Percentiles rank a stretch among this genome's conserved stretches.
Evolutionary conservation across 2,329 filamentous ascomycete species (phyloP).

Genomic region (Aureobasidium sp.): DNA sequence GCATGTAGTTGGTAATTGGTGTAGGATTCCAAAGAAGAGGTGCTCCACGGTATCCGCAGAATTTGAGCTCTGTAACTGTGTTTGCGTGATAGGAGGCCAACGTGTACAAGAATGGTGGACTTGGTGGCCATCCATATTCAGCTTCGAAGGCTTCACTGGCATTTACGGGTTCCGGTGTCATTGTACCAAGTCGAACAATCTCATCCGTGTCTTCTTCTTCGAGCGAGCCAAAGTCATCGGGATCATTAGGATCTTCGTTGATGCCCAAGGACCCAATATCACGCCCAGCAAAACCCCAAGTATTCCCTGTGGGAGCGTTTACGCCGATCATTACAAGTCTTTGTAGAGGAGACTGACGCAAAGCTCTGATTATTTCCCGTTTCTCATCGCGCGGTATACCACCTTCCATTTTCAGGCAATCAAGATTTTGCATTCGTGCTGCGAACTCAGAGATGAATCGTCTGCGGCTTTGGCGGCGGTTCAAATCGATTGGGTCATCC

Average conservation of each 20-base stretch:
- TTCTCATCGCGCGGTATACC: conserved; percentile 39
- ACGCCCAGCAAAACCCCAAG: conserved; percentile 31
- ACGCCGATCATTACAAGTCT: conserved; percentile 40
- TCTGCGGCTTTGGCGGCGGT: conserved; percentile 14
- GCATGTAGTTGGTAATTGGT: conserved; percentile 29
- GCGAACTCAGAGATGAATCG: conserved; percentile 35
- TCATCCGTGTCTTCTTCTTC: conserved; percentile 25
- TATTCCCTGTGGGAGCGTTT: conserved; percentile 35
- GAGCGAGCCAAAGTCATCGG: conserved; percentile 18
- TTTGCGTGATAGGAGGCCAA: conserved; percentile 32
- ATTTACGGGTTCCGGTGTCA: conserved; percentile 13
- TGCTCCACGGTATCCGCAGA: conserved; percentile 38
- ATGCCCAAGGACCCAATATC: conserved; percentile 24
- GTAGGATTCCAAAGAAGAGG: conserved; percentile 31
- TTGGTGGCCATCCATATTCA: conserved; percentile 32
- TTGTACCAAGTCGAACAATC: conserved; percentile 18
- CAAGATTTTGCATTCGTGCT: conserved; percentile 31
- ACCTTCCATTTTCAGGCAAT: conserved; percentile 39
- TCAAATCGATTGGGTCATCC: neutral
- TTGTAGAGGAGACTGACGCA: conserved; percentile 32
- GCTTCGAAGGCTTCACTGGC: conserved; percentile 26
- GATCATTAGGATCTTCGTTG: conserved; percentile 10
- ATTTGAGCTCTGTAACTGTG: conserved; percentile 37
- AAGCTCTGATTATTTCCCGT: conserved; percentile 34
- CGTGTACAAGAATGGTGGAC: conserved; percentile 32